Base-by-base conservation (phyloP, 23 red algal species). In the Gracilaria domingensis region DNA sequence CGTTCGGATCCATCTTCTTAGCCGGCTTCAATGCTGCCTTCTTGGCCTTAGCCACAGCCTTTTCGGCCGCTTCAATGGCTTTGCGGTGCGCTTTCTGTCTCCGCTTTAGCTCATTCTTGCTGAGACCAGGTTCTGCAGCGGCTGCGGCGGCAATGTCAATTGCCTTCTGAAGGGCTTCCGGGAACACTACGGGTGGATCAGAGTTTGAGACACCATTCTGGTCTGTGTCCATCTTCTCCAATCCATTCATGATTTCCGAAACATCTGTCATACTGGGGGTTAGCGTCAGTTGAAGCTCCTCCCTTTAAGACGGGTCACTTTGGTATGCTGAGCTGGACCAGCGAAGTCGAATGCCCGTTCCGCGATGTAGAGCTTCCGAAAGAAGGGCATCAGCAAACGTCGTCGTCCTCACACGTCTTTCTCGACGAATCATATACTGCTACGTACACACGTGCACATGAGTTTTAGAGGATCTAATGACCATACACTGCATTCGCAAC, bases 101-200 rank as follows among this genome's bases (percentile, higher is more conserved):
- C 67, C 91, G 51, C 53, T 98, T 98, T 25, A 98, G 35, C 74
- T 94, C 95, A 48, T 98, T 98, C 73, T 98, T 98, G 84, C 84
- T 90, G 0, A 98, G 78, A 0, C 73, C 66, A 44, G 44, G 67
- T 40, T 88, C 93, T 7, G 65, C 59, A 20, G 61, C 90, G 18
- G 90, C 71, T 21, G 74, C 77, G 37, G 73, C 66, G 14, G 87
- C 75, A 33, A 38, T 35, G 25, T 91, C 67, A 76, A 88, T 88
- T 36, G 84, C 84, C 45, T 72, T 69, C 20, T 69, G 81, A 16
- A 85, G 37, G 16, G 39, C 58, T 62, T 48, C 51, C 9, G 81
- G 81, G 49, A 77, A 49, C 3, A 5, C 40, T 12, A 50, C n/a
- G 23, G 38, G 42, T 12, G 72, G 23, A 25, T 29, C 39, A 11